Base-by-base conservation (phyloP, 306 rosid species). In the Sesbania bispinosa region DNA sequence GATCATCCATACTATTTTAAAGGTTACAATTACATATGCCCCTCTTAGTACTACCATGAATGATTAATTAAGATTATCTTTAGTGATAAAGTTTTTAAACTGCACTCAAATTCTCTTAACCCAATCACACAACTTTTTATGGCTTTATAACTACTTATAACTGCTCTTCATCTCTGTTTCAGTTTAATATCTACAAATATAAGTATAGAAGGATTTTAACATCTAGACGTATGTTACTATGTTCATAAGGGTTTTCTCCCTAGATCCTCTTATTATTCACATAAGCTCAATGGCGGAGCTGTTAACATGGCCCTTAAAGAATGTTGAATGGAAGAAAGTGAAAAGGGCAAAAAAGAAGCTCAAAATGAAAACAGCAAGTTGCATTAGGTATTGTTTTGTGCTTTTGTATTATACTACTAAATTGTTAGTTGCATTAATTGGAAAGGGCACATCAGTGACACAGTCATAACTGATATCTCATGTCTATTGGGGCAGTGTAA, bases 391-490 rank as follows among this genome's bases (percentile, higher is more conserved):
- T 13, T 54, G 26, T 24, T 76, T 38, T 7, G 33, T 19, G 53
- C 8, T 36, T 45, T 57, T 57, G 24, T 19, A 77, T 62, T 77
- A 54, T 18, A 45, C 3, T 73, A 39, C 23, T 27, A 14, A 58
- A 47, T 2, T 48, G 19, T 47, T 51, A 36, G 36, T 16, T 14
- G 32, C 16, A 16, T 45, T 45, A 45, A 71, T 7, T 33, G 67
- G 53, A 20, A 47, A 33, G 32, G 67, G 62, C 47, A 53, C 45
- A n/a, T 54, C 33, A 18, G 27, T 43, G 66, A 42, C n/a, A n/a
- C n/a, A 32, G 32, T 53, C 52, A 54, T 66, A 55, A 23, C 64
- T 43, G 47, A 46, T 78, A 62, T 21, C 38, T 20, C n/a, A n/a
- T n/a, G n/a, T n/a, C n/a, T n/a, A 51, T n/a, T 19, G 42, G 32